These are phyloP conservation scores for Juncus effusus DNA, from an alignment of 176 grass and related monocot species.

Conservation along the genomic window DNA sequence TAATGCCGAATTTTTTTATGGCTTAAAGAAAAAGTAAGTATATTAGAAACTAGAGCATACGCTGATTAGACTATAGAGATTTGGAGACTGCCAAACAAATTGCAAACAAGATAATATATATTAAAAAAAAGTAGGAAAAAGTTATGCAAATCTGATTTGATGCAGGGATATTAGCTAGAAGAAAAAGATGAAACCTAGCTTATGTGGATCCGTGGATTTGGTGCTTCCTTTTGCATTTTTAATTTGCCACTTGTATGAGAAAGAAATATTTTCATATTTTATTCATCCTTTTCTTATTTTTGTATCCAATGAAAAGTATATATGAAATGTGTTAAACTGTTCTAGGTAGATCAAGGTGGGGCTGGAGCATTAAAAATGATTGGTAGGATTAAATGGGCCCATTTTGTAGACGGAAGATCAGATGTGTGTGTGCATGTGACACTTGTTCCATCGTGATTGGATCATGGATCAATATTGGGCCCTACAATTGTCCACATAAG, in stretches of 20 bases:
- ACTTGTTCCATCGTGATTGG: slow-evolving; percentile 16
- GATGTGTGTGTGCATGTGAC: not conserved
- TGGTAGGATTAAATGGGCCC: slow-evolving; percentile 24
- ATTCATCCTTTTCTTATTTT: no score
- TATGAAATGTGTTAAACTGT: slow-evolving; percentile 14
- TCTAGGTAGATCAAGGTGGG: slow-evolving; percentile 11
- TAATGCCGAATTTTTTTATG: no score
- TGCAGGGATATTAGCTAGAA: slow-evolving; percentile 28
- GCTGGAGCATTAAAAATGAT: not conserved
- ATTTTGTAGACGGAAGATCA: not conserved
- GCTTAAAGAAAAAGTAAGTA: no score
- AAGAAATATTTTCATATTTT: no score
- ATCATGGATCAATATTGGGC: slow-evolving; percentile 5
- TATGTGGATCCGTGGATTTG: slow-evolving; percentile 10
- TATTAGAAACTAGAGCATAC: no score
- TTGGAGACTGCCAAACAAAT: not conserved
- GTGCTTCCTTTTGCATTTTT: slow-evolving; percentile 14
- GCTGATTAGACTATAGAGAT: no score
- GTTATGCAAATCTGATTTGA: slow-evolving; percentile 13
- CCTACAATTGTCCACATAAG: slow-evolving; percentile 7
- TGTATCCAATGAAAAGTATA: no score
- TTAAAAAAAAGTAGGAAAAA: not conserved
- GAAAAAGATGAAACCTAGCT: slow-evolving; percentile 21
- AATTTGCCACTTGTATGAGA: slow-evolving; percentile 9
- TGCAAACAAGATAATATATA: not conserved